These are phyloP conservation scores for Purshia tridentata DNA, from an alignment of 306 rosid species.

Conservation along the genomic window DNA sequence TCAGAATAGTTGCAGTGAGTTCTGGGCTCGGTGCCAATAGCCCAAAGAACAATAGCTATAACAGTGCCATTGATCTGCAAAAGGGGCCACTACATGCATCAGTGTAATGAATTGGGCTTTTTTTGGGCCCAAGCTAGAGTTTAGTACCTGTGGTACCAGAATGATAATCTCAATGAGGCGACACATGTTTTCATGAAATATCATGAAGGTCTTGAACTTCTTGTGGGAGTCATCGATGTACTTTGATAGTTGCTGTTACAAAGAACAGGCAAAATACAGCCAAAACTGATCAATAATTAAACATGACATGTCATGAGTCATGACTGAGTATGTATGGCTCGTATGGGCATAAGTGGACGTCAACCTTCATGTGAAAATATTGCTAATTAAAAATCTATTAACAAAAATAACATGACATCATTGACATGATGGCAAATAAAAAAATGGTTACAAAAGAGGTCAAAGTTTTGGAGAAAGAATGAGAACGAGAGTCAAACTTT, in stretches of 20 bases:
- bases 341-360: no score
- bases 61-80: conserved; percentile 40
- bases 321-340: no score
- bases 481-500: neutral
- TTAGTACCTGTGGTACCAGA: conserved; percentile 52
- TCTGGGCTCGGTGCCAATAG: conserved; percentile 29
- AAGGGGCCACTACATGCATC: neutral
- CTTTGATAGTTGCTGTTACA: conserved; percentile 37
- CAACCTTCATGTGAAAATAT: no score
- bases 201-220: conserved; percentile 31
- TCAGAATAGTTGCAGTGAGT: conserved; percentile 19
- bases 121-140: neutral
- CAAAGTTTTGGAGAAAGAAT: no score
- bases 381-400: no score
- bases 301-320: no score
- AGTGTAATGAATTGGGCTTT: neutral
- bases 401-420: no score
- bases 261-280: conserved; percentile 1
- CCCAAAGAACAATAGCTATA: conserved; percentile 31
- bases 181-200: conserved; percentile 35
- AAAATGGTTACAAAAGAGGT: no score
- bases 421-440: no score
- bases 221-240: conserved; percentile 28
- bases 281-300: neutral
- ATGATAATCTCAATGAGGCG: conserved; percentile 36